These are phyloP conservation scores for Trichoderma reesei DNA, from an alignment of 495 filamentous ascomycete species.

Conservation along the genomic window DNA sequence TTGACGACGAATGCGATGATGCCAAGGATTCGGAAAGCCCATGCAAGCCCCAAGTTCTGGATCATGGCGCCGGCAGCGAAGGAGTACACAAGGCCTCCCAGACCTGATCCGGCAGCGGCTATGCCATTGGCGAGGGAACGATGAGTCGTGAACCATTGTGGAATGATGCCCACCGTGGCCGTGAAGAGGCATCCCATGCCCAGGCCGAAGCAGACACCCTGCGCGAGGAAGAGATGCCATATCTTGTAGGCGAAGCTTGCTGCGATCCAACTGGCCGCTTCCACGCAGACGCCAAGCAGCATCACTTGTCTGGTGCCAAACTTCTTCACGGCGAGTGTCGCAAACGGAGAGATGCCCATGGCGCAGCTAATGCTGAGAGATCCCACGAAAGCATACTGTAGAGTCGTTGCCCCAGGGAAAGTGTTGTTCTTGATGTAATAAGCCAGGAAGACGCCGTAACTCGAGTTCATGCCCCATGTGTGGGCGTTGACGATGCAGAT, in stretches of 20 bases:
- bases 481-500: constrained; percentile 43
- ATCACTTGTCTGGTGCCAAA: constrained; percentile 44
- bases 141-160: constrained; percentile 60
- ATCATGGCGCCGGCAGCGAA: constrained; percentile 46
- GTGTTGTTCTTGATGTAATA: constrained; percentile 46
- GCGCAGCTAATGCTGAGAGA: constrained; percentile 54
- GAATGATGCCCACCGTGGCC: constrained; percentile 51
- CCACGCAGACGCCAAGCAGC: constrained; percentile 43
- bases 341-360: constrained; percentile 48
- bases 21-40: constrained; percentile 52
- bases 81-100: constrained; percentile 52
- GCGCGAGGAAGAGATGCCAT: constrained; percentile 61
- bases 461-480: constrained; percentile 50
- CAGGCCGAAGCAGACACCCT: constrained; percentile 61
- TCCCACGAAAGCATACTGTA: constrained; percentile 59
- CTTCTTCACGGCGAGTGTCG: constrained; percentile 40
- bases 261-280: constrained; percentile 43
- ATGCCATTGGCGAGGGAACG: constrained; percentile 60
- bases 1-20: constrained; percentile 43
- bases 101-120: constrained; percentile 52
- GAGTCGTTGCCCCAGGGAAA: constrained; percentile 46
- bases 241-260: constrained; percentile 48
- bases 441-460: constrained; percentile 46
- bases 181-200: constrained; percentile 69
- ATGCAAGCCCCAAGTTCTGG: constrained; percentile 38